Evolutionary conservation across 306 rosid species (phyloP).

Genomic region (Fragaria iinumae): DNA sequence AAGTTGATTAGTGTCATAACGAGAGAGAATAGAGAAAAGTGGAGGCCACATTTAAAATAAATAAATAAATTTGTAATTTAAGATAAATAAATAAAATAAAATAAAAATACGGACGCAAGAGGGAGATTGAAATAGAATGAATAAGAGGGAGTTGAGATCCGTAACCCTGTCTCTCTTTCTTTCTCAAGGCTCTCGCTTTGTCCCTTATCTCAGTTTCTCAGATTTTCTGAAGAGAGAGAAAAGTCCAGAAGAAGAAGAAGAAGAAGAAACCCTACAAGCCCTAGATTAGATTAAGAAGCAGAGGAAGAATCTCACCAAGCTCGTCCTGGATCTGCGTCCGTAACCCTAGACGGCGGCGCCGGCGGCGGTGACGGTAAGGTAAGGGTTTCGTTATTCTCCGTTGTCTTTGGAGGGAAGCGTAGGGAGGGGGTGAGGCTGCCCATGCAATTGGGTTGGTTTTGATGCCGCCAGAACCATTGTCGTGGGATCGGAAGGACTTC

Average conservation of each 20-base stretch:
- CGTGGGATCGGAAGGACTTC: slow-evolving; percentile 97
- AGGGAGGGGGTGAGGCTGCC: slow-evolving; percentile 47
- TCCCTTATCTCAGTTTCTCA: slow-evolving; percentile 72
- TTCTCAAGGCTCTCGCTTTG: slow-evolving; percentile 51
- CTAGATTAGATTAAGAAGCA: not conserved
- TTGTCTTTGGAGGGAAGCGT: too few species aligned
- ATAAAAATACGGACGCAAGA: slow-evolving; percentile 53
- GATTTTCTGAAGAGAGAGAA: not conserved
- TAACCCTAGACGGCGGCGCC: slow-evolving; percentile 25
- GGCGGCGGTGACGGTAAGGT: not conserved
- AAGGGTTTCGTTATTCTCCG: not conserved
- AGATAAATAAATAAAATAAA: not conserved
- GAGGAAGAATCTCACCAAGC: not conserved
- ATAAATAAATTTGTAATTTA: not conserved
- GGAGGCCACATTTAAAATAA: not conserved
- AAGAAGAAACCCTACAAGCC: slow-evolving; percentile 2
- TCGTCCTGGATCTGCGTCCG: slow-evolving; percentile 31
- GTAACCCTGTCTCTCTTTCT: slow-evolving; percentile 37
- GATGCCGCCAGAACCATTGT: slow-evolving; percentile 99
- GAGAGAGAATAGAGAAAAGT: not conserved
- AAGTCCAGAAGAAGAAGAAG: slow-evolving; percentile 2
- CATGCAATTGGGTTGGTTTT: slow-evolving; percentile 77
- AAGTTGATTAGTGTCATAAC: slow-evolving; percentile 26
- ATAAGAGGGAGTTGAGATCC: slow-evolving; percentile 58
- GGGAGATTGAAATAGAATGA: slow-evolving; percentile 32